Base-by-base conservation (phyloP, 176 grass and related monocot genomes). In the Secale cereale region DNA sequence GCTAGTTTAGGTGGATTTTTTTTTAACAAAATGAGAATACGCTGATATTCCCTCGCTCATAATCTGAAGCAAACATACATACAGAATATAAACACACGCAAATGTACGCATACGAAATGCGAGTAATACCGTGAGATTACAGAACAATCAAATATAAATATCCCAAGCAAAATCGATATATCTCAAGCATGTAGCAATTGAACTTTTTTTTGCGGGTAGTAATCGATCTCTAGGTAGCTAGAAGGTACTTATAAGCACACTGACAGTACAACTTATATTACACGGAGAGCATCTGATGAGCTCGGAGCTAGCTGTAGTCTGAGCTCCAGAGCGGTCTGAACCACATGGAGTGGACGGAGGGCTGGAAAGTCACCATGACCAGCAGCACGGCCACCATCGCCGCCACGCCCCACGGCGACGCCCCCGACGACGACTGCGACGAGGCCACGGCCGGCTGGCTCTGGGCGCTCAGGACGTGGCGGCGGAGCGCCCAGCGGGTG, bases 341-440 rank as follows among this genome's bases (percentile, higher is more conserved):
- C 92, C 92, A 97, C 62, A 89, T 82, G 27, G 90, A 92, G 78
- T 91, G 92, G 20, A 94, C 89, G 17, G 76, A 78, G 2, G 86
- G 50, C 75, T 92, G 90, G 64, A 92, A 92, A 0, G 90, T 89
- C 26, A 92, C 37, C 92, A 97, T 94, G 5, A 92, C 60, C 54
- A 97, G 86, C 46, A 97, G 63, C 63, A 97, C 1, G 31, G 5
- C 68, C 63, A 94, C 86, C 65, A 80, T 28, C 60, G 87, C 13
- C 56, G 79, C 85, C 7, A 97, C 82, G 41, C 85, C 87, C 94
- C 94, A 97, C 3, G 94, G 91, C 69, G 87, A 75, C 27, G 63
- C 59, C 39, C 41, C 20, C 36, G 19, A 27, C 15, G 19, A 27
- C 15, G 63, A 0, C 28, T 74, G 11, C 14, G 14, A 14, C 62